These are phyloP conservation scores for Entomortierella chlamydospora DNA, from an alignment of 192 early-diverging fungal genomes.

Conservation along the genomic window DNA sequence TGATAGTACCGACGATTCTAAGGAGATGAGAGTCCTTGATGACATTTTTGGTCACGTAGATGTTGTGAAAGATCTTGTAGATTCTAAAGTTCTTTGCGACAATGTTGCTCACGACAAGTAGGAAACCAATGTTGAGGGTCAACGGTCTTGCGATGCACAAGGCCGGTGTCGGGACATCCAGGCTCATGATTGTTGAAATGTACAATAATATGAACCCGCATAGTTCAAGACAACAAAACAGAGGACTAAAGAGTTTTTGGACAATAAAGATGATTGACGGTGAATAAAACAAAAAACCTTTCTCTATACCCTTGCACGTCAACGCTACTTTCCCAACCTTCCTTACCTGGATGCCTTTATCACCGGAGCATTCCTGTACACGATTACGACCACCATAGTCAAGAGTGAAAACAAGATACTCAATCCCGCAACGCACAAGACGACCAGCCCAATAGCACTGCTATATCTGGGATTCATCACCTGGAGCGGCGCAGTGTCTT, in stretches of 20 bases:
- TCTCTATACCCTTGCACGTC: too few species aligned
- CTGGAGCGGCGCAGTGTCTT: slow-evolving; percentile 29
- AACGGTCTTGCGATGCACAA: slow-evolving; percentile 52
- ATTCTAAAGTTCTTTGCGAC: slow-evolving; percentile 63
- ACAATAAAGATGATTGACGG: too few species aligned
- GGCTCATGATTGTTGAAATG: slow-evolving; percentile 31
- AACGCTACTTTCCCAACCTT: too few species aligned
- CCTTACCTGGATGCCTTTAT: slow-evolving; percentile 56
- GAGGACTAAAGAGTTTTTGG: slow-evolving; percentile 24
- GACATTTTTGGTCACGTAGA: slow-evolving; percentile 48
- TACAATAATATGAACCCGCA: slow-evolving; percentile 53
- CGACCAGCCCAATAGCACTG: slow-evolving; percentile 35
- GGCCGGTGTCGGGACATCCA: slow-evolving; percentile 31
- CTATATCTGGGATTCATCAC: slow-evolving; percentile 45
- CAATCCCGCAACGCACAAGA: slow-evolving; percentile 36
- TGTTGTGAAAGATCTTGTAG: slow-evolving; percentile 55
- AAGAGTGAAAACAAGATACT: slow-evolving; percentile 41
- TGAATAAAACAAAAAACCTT: too few species aligned
- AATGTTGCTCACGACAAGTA: slow-evolving; percentile 60
- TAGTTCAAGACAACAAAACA: slow-evolving; percentile 60
- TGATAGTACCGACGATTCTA: slow-evolving; percentile 41
- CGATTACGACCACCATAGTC: slow-evolving; percentile 49
- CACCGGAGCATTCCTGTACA: slow-evolving; percentile 48
- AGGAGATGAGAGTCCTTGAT: slow-evolving; percentile 47
- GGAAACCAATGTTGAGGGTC: slow-evolving; percentile 50